Base-by-base conservation (phyloP, 805 yeast genomes). In the Lachancea quebecensis region DNA sequence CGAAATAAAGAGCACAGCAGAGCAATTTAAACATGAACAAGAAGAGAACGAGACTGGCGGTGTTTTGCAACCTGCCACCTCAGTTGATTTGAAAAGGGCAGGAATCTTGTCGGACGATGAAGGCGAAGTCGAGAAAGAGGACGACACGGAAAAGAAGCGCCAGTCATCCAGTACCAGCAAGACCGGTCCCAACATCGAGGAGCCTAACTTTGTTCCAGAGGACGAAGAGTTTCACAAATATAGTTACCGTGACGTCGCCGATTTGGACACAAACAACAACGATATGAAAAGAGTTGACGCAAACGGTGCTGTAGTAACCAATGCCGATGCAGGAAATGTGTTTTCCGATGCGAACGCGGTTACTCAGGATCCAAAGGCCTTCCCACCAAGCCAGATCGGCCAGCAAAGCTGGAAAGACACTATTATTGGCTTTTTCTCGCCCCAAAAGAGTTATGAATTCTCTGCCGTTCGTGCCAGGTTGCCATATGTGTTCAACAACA, bases 1-100 rank as follows among this genome's bases (percentile, higher is more conserved):
- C 43, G 87, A 85, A 62, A 71, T 80, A 40, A 71, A 71, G 51
- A 59, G 64, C 14, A 73, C 73, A 48, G 82, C 83, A 44, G 67
- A 75, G 52, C 45, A 53, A 29, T 61, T 56, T 27, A 56, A 55
- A 38, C 45, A 42, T 9, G 44, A 44, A n/a, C 49, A 49, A 15
- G 59, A 62, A 37, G 44, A 53, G 11, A 55, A 56, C 18, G 50
- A 53, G 12, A 48, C 56, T 29, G 62, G 53, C 41, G 60, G 58
- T 39, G 56, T 58, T 38, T 52, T 59, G 30, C 57, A 62, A 41
- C 54, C 58, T 37, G 64, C 63, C 7, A 60, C 65, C 14, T 49
- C 53, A 16, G 54, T 52, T 21, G 65, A 59, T 25, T 50, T 62
- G 33, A 56, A 56, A 33, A 55, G 52, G 34, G 65, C 66, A 3